These are phyloP conservation scores for Albophoma yamanashiensis DNA, from an alignment of 2,329 filamentous ascomycete genomes.

Conservation along the genomic window DNA sequence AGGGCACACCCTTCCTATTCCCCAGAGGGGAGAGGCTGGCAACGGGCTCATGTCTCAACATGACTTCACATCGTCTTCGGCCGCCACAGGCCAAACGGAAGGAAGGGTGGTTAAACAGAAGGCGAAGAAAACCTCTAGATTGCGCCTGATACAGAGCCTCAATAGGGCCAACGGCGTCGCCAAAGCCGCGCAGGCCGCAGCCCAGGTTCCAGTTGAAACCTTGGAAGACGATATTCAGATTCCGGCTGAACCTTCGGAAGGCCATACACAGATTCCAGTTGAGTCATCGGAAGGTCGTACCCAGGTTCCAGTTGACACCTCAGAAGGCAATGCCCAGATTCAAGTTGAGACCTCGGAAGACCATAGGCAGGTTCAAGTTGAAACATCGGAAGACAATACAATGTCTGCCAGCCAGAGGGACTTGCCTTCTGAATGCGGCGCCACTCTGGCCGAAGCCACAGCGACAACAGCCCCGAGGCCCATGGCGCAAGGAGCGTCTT, in stretches of 20 bases:
- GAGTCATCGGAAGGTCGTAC: no score
- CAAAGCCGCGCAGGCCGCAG: not conserved
- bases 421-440: not conserved
- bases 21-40: not conserved
- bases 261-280: no score
- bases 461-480: not conserved
- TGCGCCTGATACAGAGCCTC: not conserved
- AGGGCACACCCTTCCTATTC: not conserved
- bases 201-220: not conserved
- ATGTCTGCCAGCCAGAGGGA: not conserved
- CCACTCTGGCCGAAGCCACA: not conserved
- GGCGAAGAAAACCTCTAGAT: not conserved
- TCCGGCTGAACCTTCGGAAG: no score
- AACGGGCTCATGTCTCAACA: not conserved
- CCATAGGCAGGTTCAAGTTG: no score
- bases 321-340: no score
- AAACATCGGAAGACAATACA: not conserved
- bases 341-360: no score
- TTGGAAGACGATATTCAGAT: not conserved
- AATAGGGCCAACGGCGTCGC: not conserved
- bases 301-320: no score
- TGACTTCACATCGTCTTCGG: not conserved
- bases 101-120: not conserved
- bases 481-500: not conserved
- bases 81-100: not conserved